Evolutionary conservation across 352 stramenopile genomes (phyloP), one percentile per base, ranked within the genome.

Genomic region (Pythium brachiatum): DNA sequence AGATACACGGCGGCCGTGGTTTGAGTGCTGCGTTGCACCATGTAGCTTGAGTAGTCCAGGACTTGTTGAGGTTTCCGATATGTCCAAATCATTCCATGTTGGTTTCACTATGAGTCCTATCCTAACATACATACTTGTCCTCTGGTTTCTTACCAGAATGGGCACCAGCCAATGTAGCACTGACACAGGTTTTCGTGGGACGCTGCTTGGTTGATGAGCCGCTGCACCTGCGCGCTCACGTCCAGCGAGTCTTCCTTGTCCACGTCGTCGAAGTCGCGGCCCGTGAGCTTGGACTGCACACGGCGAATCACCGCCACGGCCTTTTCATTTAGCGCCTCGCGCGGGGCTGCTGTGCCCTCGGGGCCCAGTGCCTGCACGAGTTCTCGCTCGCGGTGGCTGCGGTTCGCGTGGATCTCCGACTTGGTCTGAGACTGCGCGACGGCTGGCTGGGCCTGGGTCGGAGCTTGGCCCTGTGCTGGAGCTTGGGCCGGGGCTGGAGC

Each of bases 151-250:
- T 78, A 94, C 86, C 86, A 95, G 56, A 95, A 95, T n/a, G 86
- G 86, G 73, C 86, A 99, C 97, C 97, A 99, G 31, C 98, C 98
- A 66, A 99, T 98, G 70, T 99, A 99, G 55, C 97, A 92, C 70
- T 99, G 97, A 62, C 95, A 99, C 29, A 99, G 79, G 74, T 99
- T 99, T 69, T 99, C 97, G 58, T 97, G 96, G 8, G 95, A 99
- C 7, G 97, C 99, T 16, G 97, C 97, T 65, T 99, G 96, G 39
- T 96, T 82, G 72, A 99, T 99, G 66, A 99, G 87, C 9, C 95
- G 85, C 75, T 99, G 94, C 23, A 99, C 86, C 58, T 95, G 86
- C 25, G 82, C 83, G 36, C 76, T 79, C 51, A 95, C 86, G 48
- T 90, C 79, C 0, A 95, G 73, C 29, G 84, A 83, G 47, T 93